Conservation (phyloP, 495 filamentous ascomycete genomes). For the Collariella sp. region DNA sequence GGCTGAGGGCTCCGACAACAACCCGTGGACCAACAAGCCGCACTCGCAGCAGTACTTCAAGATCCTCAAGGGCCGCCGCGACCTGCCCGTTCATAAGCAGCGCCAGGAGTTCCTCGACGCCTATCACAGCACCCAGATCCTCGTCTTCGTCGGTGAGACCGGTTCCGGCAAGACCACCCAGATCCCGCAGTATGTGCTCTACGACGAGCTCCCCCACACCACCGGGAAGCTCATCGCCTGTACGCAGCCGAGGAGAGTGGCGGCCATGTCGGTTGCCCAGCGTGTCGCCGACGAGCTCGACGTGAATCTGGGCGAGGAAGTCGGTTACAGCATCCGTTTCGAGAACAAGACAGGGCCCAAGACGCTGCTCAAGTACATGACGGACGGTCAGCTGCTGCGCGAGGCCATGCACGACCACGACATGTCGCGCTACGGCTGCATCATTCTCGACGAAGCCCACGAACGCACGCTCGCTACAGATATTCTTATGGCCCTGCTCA, state of each 20-base stretch:
- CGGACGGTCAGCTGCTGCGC: conserved; percentile 95
- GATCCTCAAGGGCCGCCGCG: conserved; percentile 74
- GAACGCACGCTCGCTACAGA: conserved; percentile 93
- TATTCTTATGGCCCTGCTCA: conserved; percentile 90
- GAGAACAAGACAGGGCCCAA: conserved; percentile 88
- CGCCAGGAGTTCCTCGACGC: conserved; percentile 87
- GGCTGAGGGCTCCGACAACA: conserved; percentile 73
- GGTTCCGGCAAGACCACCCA: conserved; percentile 99
- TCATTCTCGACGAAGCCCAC: conserved; percentile 98
- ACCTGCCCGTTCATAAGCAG: conserved; percentile 84
- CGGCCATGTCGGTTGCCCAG: conserved; percentile 97
- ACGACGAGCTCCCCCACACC: conserved; percentile 86
- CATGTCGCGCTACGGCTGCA: conserved; percentile 85
- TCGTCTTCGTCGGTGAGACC: conserved; percentile 98
- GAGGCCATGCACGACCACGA: conserved; percentile 98
- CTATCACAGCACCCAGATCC: conserved; percentile 87
- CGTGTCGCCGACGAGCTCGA: conserved; percentile 98
- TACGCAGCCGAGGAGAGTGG: conserved; percentile 95
- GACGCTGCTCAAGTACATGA: conserved; percentile 99
- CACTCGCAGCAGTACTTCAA: conserved; percentile 80
- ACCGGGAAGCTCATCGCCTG: conserved; percentile 85
- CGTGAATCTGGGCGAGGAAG: conserved; percentile 85
- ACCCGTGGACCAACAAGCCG: conserved; percentile 69
- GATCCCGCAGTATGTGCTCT: conserved; percentile 96
- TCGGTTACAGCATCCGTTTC: conserved; percentile 98